These are phyloP conservation scores for Yarrowia sp. DNA, from an alignment of 805 yeast species.

Conservation along the genomic window DNA sequence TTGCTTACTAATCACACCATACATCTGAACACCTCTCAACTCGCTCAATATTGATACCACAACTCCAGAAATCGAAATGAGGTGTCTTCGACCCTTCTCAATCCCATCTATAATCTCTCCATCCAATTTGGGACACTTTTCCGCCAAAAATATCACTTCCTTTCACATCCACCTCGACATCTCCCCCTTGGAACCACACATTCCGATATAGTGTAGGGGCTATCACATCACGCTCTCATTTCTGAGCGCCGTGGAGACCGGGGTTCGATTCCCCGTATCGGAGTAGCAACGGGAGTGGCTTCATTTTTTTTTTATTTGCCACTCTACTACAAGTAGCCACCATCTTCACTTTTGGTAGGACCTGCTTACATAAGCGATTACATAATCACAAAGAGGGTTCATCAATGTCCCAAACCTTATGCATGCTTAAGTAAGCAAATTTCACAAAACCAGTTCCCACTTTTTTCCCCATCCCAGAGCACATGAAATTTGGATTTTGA, in stretches of 20 bases:
- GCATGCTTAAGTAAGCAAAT: constrained; percentile 24
- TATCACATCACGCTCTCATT: constrained; percentile 38
- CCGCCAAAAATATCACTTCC: not conserved
- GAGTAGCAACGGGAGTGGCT: not conserved
- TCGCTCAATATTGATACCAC: too few species aligned
- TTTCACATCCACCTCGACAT: not conserved
- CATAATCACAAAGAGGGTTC: not conserved
- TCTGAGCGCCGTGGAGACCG: constrained; percentile 38
- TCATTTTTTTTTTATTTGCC: not conserved
- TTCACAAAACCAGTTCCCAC: constrained; percentile 22
- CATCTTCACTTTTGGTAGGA: not conserved
- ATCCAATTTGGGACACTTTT: not conserved
- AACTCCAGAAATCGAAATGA: too few species aligned
- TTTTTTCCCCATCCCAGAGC: not conserved
- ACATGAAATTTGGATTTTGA: too few species aligned
- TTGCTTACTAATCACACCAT: too few species aligned
- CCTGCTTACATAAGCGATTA: not conserved
- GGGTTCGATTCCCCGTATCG: constrained; percentile 40
- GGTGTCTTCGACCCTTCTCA: too few species aligned
- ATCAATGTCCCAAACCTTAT: not conserved
- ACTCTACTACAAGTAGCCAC: too few species aligned
- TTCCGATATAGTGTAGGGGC: constrained; percentile 39
- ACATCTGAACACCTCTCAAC: too few species aligned
- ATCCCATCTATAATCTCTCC: not conserved
- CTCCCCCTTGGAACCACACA: not conserved